These are phyloP conservation scores for Hygrocybe coccinea DNA, from an alignment of 768 basidiomycete genomes.

Conservation along the genomic window DNA sequence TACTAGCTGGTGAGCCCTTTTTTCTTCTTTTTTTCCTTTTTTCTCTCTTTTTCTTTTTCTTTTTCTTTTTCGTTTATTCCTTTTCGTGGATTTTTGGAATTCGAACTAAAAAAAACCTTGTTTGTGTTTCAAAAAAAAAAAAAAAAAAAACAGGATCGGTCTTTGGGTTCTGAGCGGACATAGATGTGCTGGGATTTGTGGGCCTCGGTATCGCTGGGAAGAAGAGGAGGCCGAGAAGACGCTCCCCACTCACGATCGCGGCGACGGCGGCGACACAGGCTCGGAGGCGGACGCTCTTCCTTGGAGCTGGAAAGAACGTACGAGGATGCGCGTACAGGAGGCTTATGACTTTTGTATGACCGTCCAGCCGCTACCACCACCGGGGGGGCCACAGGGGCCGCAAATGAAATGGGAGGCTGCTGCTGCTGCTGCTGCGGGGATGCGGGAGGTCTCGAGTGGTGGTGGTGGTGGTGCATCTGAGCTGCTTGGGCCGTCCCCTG, in stretches of 20 bases:
- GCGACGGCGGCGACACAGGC: slow-evolving; percentile 33
- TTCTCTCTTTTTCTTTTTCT: too few species aligned
- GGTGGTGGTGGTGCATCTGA: slow-evolving; percentile 7
- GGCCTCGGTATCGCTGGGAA: slow-evolving; percentile 80
- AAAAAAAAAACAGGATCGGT: too few species aligned
- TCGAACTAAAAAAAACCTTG: too few species aligned
- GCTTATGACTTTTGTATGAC: slow-evolving; percentile 76
- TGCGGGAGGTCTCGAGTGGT: slow-evolving; percentile 26
- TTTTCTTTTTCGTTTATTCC: too few species aligned
- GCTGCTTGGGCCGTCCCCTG: slow-evolving; percentile 4
- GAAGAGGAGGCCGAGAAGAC: slow-evolving; percentile 68
- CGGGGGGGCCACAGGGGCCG: too few species aligned
- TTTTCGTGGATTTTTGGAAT: too few species aligned
- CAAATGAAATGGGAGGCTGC: too few species aligned
- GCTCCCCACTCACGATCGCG: slow-evolving; percentile 39
- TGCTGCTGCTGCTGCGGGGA: too few species aligned
- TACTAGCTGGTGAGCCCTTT: slow-evolving; percentile 60
- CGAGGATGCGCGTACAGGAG: slow-evolving; percentile 66
- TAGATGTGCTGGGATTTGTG: slow-evolving; percentile 76
- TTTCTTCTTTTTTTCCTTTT: too few species aligned
- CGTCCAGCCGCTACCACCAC: slow-evolving; percentile 29
- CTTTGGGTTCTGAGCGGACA: slow-evolving; percentile 77
- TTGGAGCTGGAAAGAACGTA: slow-evolving; percentile 77
- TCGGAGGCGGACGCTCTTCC: slow-evolving; percentile 45
- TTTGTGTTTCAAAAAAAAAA: too few species aligned